Percentiles rank a stretch among this genome's conserved stretches.
These are phyloP conservation scores for Sarcomyxa edulis DNA, from an alignment of 768 basidiomycete species.

Conservation along the genomic window DNA sequence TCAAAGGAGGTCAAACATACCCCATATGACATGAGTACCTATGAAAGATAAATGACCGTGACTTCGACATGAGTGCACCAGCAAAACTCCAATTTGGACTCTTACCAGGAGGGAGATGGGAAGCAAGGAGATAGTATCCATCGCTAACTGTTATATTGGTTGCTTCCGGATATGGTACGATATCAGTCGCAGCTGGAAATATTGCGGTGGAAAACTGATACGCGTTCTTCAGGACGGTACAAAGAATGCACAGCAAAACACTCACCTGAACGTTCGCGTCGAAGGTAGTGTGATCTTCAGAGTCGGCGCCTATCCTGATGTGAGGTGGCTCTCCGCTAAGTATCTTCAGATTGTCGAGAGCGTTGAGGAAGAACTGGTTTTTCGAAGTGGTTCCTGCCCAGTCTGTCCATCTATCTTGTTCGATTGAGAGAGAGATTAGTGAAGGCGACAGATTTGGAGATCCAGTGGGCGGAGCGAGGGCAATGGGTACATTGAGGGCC, in stretches of 20 bases:
- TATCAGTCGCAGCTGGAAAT: slow-evolving; percentile 43
- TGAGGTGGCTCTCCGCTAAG: slow-evolving; percentile 49
- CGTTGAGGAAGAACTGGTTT: slow-evolving; percentile 58
- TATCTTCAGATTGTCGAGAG: slow-evolving; percentile 47
- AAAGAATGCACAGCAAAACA: slow-evolving; percentile 4
- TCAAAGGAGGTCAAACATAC: too few species aligned
- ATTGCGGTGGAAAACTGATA: slow-evolving; percentile 39
- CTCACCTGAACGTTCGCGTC: slow-evolving; percentile 39
- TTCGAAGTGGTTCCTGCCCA: slow-evolving; percentile 51
- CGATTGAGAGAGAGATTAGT: slow-evolving; percentile 60
- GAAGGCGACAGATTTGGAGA: slow-evolving; percentile 36
- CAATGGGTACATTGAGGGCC: slow-evolving; percentile 32
- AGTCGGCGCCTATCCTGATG: slow-evolving; percentile 56
- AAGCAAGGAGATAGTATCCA: slow-evolving; percentile 46
- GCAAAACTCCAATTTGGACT: slow-evolving; percentile 1
- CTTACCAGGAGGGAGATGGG: slow-evolving; percentile 46
- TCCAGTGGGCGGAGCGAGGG: slow-evolving; percentile 27
- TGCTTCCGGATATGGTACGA: slow-evolving; percentile 64
- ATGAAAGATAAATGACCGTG: background rate
- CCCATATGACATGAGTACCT: slow-evolving; percentile 49
- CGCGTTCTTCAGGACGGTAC: background rate
- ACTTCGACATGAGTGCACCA: background rate
- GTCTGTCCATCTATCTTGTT: slow-evolving; percentile 66
- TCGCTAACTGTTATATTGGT: slow-evolving; percentile 54
- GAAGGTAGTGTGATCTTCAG: slow-evolving; percentile 55